These are phyloP conservation scores for Senna tora DNA, from an alignment of 306 rosid species.

Conservation along the genomic window DNA sequence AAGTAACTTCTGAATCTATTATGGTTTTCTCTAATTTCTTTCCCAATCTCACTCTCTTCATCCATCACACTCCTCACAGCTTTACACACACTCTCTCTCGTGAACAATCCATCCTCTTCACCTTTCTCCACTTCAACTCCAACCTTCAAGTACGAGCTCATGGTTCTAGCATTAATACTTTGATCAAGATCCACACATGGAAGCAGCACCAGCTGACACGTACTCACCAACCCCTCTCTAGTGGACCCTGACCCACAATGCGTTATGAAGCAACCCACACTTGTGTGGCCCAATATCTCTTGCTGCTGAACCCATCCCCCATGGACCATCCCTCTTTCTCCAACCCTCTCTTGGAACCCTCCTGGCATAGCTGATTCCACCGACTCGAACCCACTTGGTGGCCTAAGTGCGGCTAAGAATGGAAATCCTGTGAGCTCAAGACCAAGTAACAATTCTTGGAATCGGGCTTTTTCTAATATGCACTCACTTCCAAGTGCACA, in stretches of 20 bases:
- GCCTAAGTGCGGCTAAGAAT: constrained; percentile 1
- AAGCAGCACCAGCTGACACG: background rate
- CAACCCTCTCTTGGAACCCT: background rate
- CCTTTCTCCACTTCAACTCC: background rate
- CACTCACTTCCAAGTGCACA: constrained; percentile 28
- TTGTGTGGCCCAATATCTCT: background rate
- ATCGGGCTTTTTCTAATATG: background rate
- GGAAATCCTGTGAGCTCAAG: background rate
- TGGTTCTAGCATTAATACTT: background rate
- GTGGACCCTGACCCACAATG: constrained; percentile 5
- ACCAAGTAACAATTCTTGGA: constrained; percentile 22
- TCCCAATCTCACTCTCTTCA: no score
- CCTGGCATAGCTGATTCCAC: background rate
- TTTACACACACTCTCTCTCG: no score
- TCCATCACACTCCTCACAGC: no score
- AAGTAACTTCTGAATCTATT: no score
- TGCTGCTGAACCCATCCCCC: constrained; percentile 16
- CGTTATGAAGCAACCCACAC: constrained; percentile 4
- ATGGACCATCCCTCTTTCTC: background rate
- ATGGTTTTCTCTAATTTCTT: no score
- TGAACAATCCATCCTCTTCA: no score
- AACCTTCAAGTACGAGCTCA: background rate
- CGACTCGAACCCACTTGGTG: background rate
- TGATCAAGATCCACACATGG: background rate
- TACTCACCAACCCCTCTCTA: background rate